These are phyloP conservation scores for Pestalotiopsis sp. DNA, from an alignment of 2,329 filamentous ascomycete species.

Conservation along the genomic window DNA sequence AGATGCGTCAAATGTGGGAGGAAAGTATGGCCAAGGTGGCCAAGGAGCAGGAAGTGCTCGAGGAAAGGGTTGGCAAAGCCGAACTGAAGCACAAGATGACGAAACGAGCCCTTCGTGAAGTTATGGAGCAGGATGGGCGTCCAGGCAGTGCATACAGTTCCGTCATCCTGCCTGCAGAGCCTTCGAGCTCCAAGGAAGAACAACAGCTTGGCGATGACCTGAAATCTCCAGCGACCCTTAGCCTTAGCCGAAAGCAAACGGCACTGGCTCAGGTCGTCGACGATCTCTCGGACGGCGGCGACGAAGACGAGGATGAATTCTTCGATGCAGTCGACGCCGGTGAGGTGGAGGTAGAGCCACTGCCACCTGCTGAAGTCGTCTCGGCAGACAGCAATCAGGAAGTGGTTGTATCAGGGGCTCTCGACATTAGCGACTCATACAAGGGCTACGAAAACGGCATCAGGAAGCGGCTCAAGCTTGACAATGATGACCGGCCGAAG, in stretches of 20 bases:
- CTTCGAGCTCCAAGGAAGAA: constrained; percentile 37
- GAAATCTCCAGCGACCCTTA: constrained; percentile 43
- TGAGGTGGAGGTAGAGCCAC: constrained; percentile 77
- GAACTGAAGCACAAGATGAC: constrained; percentile 89
- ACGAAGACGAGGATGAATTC: constrained; percentile 89
- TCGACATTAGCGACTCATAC: constrained; percentile 78
- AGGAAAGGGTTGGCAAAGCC: constrained; percentile 84
- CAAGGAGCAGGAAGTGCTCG: constrained; percentile 87
- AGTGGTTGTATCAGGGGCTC: constrained; percentile 45
- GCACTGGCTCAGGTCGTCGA: constrained; percentile 68
- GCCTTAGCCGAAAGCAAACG: constrained; percentile 60
- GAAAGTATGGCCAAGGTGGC: constrained; percentile 99
- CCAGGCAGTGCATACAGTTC: constrained; percentile 35
- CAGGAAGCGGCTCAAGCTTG: constrained; percentile 79
- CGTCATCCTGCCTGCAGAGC: constrained; percentile 26
- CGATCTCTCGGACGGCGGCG: constrained; percentile 72
- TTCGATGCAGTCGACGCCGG: constrained; percentile 96
- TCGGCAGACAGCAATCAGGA: constrained; percentile 46
- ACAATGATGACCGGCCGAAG: constrained; percentile 89
- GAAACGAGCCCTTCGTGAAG: constrained; percentile 86
- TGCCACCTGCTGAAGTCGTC: constrained; percentile 54
- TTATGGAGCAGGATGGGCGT: constrained; percentile 60
- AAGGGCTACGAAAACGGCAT: constrained; percentile 90
- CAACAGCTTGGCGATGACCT: constrained; percentile 33
- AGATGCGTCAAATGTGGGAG: constrained; percentile 96